Percentiles rank a stretch among this genome's conserved stretches.
Evolutionary conservation across 2,329 filamentous ascomycete species (phyloP).

Genomic region (Periconia macrospinosa): DNA sequence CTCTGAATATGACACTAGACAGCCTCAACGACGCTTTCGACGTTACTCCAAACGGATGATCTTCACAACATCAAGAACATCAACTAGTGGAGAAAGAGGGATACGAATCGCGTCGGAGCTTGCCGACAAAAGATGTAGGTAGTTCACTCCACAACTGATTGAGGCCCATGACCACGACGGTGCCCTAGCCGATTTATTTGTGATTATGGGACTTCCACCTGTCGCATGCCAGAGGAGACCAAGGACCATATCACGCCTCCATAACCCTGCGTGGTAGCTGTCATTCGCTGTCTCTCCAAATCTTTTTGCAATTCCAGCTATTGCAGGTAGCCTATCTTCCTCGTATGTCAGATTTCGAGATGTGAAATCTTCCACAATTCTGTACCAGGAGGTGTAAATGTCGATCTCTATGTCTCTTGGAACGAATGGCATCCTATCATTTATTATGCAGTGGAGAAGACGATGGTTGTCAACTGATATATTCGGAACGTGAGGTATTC

Average conservation of each 20-base stretch:
- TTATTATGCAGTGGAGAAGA: background rate
- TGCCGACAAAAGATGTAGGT: background rate
- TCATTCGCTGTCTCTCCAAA: background rate
- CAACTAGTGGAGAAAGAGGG: background rate
- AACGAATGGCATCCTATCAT: background rate
- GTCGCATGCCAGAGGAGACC: background rate
- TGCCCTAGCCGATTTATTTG: background rate
- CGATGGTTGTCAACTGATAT: background rate
- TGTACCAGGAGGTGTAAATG: background rate
- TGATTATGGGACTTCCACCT: background rate
- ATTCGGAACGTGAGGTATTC: background rate
- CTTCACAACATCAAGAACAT: slow-evolving; percentile 1
- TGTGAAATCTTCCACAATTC: background rate
- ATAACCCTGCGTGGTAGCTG: background rate
- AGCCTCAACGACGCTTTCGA: background rate
- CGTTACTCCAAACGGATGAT: background rate
- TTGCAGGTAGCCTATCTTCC: background rate
- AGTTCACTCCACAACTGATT: slow-evolving; percentile 1
- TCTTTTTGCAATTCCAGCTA: background rate
- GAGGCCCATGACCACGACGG: background rate
- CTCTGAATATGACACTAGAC: background rate
- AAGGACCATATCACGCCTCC: background rate
- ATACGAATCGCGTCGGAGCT: background rate
- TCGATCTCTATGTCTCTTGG: background rate
- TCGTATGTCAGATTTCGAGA: background rate